Evolutionary conservation across 495 filamentous ascomycete species (phyloP).

Genomic region (Lophiotrema nucula): DNA sequence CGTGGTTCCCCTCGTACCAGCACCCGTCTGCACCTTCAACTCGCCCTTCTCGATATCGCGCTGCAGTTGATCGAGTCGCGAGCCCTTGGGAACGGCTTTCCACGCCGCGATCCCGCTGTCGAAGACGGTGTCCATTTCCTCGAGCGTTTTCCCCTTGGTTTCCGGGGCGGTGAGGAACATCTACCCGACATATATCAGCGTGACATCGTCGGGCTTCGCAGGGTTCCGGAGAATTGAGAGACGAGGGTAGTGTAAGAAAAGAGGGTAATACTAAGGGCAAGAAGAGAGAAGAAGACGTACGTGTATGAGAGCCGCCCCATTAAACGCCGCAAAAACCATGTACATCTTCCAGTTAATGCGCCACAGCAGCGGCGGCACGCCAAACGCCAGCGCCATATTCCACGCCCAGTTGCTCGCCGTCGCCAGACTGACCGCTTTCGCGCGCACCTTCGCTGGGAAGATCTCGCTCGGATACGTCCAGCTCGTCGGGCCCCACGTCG

Average conservation of each 20-base stretch:
- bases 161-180: constrained; percentile 60
- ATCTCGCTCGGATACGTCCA: constrained; percentile 70
- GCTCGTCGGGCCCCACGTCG: constrained; percentile 56
- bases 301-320: constrained; percentile 56
- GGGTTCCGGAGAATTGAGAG: too few relatives aligned
- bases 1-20: too few relatives aligned
- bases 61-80: constrained; percentile 35
- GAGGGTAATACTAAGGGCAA: too few relatives aligned
- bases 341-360: constrained; percentile 59
- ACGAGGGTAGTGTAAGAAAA: too few relatives aligned
- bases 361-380: constrained; percentile 54
- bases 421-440: constrained; percentile 63
- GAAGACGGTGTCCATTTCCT: constrained; percentile 44
- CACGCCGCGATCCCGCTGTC: constrained; percentile 39
- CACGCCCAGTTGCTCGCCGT: constrained; percentile 65
- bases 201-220: too few relatives aligned
- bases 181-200: not conserved
- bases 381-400: constrained; percentile 49
- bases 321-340: constrained; percentile 51
- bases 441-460: constrained; percentile 64
- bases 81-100: constrained; percentile 27
- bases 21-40: constrained; percentile 30
- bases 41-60: constrained; percentile 38
- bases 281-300: constrained; percentile 7
- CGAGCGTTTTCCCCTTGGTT: constrained; percentile 50